Evolutionary conservation across 2,329 filamentous ascomycete species (phyloP), one percentile per base, ranked within the genome.

Genomic region (Ascochyta lentis): DNA sequence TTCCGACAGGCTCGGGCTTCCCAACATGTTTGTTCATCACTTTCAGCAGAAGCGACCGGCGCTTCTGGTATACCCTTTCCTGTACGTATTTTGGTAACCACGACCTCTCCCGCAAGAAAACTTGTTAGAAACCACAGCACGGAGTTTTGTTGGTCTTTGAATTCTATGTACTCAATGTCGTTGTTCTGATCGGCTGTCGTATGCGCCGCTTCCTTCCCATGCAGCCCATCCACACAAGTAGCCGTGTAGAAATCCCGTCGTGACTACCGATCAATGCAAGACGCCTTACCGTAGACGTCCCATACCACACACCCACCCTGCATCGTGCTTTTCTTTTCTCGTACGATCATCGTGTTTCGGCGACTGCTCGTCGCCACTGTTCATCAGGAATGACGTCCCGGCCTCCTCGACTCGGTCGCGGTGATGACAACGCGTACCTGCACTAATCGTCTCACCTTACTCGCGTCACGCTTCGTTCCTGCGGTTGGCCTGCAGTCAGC

Each of bases 31-130:
- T 51, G 49, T 45, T 51, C 16, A 31, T 40, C n/a, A 27, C 26
- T 29, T 49, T 41, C 49, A 46, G 41, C 59, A 52, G 59, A 59
- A 54, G 56, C 60, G 53, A 58, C 53, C 56, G 50, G 60, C 60
- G 57, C 60, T 64, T 61, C 60, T 63, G 58, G 61, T 67, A 71
- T 73, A 73, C 69, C 69, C 61, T 73, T 31, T 74, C 71, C 62
- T 74, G 70, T 72, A 74, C 60, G 48, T 71, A 71, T 65, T 43
- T 67, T 64, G 41, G 47, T 47, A 48, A 39, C 37, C 19, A 47
- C 15, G 33, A 34, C 22, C 33, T 55, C 26, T 24, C 34, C 19
- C n/a, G 29, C 12, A 15, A 31, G 8, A 31, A 12, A 13, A 12
- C 12, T 15, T 31, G 9, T 10, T 29, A 19, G 19, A 19, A 19